Evolutionary conservation across 352 stramenopile genomes (phyloP).

Genomic region (Chrysophaeum taylorii): DNA sequence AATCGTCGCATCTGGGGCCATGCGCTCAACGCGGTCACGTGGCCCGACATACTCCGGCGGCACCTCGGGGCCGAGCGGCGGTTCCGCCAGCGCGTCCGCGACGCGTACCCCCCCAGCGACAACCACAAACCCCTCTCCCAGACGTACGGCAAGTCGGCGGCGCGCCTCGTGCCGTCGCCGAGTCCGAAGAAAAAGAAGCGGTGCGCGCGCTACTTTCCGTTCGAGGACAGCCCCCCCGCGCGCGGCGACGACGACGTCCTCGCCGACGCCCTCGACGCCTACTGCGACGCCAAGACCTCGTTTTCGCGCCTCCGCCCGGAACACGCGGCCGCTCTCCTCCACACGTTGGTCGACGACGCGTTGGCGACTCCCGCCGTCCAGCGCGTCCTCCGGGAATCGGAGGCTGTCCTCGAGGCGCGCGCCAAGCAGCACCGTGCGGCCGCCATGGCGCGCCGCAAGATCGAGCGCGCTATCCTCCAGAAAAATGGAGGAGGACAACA

Average conservation of each 20-base stretch:
- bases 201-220: no score
- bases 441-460: background rate
- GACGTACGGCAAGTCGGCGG: no score
- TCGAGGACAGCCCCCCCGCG: no score
- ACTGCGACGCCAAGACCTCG: background rate
- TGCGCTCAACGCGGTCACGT: constrained; percentile 6
- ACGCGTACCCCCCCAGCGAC: background rate
- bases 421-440: background rate
- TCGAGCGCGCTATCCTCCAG: no score
- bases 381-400: background rate
- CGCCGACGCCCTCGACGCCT: background rate
- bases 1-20: constrained; percentile 12
- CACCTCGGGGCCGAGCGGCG: background rate
- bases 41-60: background rate
- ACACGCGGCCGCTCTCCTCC: background rate
- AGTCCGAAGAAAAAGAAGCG: no score
- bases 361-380: background rate
- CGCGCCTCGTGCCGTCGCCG: no score
- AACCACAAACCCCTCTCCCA: no score
- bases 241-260: background rate
- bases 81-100: background rate
- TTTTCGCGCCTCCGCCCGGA: background rate
- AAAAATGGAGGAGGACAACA: no score
- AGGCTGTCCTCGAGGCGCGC: background rate
- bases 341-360: background rate